Base-by-base conservation (phyloP, 371 early-diverging fungal species). In the Actinomortierella ambigua region DNA sequence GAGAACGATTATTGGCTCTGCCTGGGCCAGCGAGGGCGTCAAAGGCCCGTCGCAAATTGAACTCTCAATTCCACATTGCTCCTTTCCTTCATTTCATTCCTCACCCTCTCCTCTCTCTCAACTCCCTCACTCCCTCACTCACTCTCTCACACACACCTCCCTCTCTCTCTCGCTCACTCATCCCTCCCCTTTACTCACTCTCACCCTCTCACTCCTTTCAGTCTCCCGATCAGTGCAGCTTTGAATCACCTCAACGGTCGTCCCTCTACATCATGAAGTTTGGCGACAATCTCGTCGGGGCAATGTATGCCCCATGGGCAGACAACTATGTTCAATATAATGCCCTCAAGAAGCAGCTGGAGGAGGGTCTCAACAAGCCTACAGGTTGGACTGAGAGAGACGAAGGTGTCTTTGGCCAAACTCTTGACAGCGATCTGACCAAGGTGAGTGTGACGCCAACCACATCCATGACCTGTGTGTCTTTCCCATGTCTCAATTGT, bases 401-500 rank as follows among this genome's bases (percentile, higher is more conserved):
- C 47, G 98, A 98, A 70, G 84, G 91, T 15, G 85, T 86, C 60
- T 96, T 98, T 82, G 90, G 96, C 11, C 90, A 93, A 73, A 76
- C 81, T 22, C 78, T 96, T 4, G 96, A 95, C 57, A 85, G 90
- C 48, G 97, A 98, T 75, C 87, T 98, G 18, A 94, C 94, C 59
- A 97, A 95, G 85, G 96, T 66, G 55, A 39, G 23, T 3, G 9
- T 8, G 3, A 40, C 34, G n/a, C n/a, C n/a, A n/a, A n/a, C n/a
- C n/a, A 34, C 34, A 34, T 34, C 11, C 34, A 34, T 11, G 34
- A 11, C 34, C 4, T 34, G 7, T 34, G 11, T 34, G n/a, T n/a
- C n/a, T n/a, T n/a, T n/a, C n/a, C n/a, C n/a, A n/a, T n/a, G n/a
- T n/a, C n/a, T n/a, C n/a, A n/a, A n/a, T n/a, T n/a, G n/a, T n/a